Base-by-base conservation (phyloP, 1,284 basidiomycete genomes). In the Kalmanozyma brasiliensis region DNA sequence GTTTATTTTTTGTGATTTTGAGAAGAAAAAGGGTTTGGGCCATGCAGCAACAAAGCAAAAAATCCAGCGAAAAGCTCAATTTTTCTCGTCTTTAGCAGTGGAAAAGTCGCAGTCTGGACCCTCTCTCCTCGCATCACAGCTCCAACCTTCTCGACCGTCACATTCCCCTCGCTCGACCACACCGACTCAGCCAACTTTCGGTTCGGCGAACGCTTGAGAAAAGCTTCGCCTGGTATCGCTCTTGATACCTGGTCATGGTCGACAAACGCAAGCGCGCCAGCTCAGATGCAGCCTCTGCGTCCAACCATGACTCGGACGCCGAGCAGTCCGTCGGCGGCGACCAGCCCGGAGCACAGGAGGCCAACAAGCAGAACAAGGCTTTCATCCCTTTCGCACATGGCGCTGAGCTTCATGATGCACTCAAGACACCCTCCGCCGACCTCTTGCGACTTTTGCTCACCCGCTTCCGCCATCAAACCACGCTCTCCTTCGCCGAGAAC, bases 401-500 rank as follows among this genome's bases (percentile, higher is more conserved):
- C 17, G 46, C 57, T 24, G 61, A 64, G 43, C 49, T 70, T 14
- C 35, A 64, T 13, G 29, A 61, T 29, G 52, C 61, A 5, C 61
- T 70, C 37, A 47, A 70, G 23, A 70, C 67, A 8, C 52, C 67
- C 33, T 70, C 67, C 14, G 67, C 67, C 8, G 67, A 70, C 23
- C 49, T 61, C 2, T 35, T 70, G 32, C 56, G 67, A 11, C 57
- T 57, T 1, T 34, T 64, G n/a, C 57, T 70, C 16, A 52, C 61
- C n/a, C 46, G 57, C n/a, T 49, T 64, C 22, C 61, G 67, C 44
- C 34, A 55, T 22, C 67, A 70, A 41, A 70, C 52, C 11, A 52
- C 35, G 6, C 61, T 70, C 20, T 52, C 57, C 16, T 70, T 64
- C 17, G 61, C 57, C 26, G 61, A 70, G 45, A 56, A 70, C 40